Percentiles rank a stretch among this genome's conserved stretches.
phyloP scores from a whole-genome alignment of 208 protist genomes.

The Acanthamoeba sp. region DNA sequence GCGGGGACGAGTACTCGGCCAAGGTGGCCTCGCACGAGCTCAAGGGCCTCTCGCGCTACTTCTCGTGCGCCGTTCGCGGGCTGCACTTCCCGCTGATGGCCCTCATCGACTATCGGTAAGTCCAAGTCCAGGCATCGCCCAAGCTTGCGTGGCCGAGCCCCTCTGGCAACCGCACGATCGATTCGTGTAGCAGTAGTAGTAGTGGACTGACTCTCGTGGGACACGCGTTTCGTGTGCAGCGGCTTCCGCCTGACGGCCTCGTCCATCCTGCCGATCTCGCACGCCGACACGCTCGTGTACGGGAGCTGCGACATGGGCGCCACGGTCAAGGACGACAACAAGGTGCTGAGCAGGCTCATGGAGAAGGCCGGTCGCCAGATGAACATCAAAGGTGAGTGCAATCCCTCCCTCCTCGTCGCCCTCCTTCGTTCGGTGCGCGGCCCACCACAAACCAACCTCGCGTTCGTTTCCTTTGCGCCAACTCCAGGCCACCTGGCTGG shows the following conservation, averaged over 20 bases:
- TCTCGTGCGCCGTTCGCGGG: slow-evolving; percentile 46
- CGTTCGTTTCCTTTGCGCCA: background rate
- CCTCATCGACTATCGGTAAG: slow-evolving; percentile 77
- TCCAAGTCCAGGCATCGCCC: background rate
- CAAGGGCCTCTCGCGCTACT: slow-evolving; percentile 72
- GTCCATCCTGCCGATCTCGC: slow-evolving; percentile 75
- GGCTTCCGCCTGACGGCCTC: slow-evolving; percentile 75
- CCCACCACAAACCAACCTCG: background rate
- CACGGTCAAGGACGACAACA: slow-evolving; percentile 67
- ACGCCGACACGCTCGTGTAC: slow-evolving; percentile 67
- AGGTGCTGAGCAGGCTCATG: slow-evolving; percentile 63
- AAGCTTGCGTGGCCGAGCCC: background rate
- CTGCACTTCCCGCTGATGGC: slow-evolving; percentile 78
- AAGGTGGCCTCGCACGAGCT: slow-evolving; percentile 77
- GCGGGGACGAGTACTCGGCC: slow-evolving; percentile 65
- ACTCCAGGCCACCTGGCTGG: slow-evolving; percentile 29
- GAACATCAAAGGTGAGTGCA: slow-evolving; percentile 1
- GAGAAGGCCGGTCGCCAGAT: slow-evolving; percentile 67
- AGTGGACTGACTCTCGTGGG: too few relatives aligned
- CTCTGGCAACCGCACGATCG: background rate
- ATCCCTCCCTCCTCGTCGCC: background rate
- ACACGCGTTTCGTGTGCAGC: background rate
- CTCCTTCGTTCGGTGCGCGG: background rate
- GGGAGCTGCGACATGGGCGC: slow-evolving; percentile 60
- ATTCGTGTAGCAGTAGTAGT: background rate